Conservation (phyloP, 495 filamentous ascomycete species). For the Astrocystis sublimbata region DNA sequence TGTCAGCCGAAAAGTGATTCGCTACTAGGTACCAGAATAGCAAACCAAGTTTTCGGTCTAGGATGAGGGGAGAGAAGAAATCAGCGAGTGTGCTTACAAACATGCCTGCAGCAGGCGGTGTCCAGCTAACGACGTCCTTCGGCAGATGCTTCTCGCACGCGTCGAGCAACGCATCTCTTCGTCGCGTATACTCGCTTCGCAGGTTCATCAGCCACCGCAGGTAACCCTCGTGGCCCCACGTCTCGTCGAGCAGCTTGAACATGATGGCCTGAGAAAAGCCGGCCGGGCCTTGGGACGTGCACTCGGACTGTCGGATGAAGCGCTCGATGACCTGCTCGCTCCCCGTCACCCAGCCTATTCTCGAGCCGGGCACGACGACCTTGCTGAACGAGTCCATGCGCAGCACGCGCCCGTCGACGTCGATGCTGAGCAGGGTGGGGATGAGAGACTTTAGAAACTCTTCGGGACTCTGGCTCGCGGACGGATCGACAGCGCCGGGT, state of each 20-base stretch:
- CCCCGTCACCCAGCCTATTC: constrained; percentile 78
- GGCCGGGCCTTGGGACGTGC: constrained; percentile 76
- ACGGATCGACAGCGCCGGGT: constrained; percentile 19
- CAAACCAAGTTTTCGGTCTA: neutral
- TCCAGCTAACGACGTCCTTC: constrained; percentile 77
- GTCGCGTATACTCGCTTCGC: constrained; percentile 76
- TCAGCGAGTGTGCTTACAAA: constrained; percentile 65
- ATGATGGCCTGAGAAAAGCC: constrained; percentile 81
- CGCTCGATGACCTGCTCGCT: constrained; percentile 81
- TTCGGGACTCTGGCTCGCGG: constrained; percentile 22
- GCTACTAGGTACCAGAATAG: neutral
- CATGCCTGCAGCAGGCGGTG: constrained; percentile 87
- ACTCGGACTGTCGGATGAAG: constrained; percentile 75
- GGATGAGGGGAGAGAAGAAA: neutral
- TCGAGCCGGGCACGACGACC: constrained; percentile 74
- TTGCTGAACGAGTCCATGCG: constrained; percentile 84
- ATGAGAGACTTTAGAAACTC: constrained; percentile 54
- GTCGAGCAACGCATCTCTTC: constrained; percentile 73
- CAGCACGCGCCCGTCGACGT: constrained; percentile 64
- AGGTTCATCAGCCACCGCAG: constrained; percentile 86
- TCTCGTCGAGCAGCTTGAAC: constrained; percentile 87
- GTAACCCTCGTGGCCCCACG: constrained; percentile 93
- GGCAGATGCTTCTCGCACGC: constrained; percentile 85
- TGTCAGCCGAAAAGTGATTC: neutral
- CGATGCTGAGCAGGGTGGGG: constrained; percentile 67